Percentiles rank a stretch among this genome's conserved stretches.
Evolutionary conservation across 306 rosid species (phyloP).

Genomic region (Phaseolus lunatus): DNA sequence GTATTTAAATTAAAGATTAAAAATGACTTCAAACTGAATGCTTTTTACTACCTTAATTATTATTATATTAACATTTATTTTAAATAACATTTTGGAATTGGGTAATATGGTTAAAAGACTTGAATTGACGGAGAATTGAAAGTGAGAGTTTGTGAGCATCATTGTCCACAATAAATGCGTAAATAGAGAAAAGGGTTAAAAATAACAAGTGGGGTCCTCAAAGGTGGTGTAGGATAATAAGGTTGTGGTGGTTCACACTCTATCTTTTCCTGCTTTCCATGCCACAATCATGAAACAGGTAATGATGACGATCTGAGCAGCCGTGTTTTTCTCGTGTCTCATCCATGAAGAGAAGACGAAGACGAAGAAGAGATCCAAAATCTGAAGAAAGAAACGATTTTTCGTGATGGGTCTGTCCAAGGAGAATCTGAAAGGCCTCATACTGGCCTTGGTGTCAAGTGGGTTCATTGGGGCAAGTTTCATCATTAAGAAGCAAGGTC

Average conservation of each 20-base stretch:
- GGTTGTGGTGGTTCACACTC: slow-evolving; percentile 32
- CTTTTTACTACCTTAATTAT: neutral
- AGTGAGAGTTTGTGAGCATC: neutral
- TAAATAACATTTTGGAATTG: neutral
- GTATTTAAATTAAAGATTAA: neutral
- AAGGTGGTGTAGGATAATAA: neutral
- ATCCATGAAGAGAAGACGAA: slow-evolving; percentile 59
- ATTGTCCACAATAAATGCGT: neutral
- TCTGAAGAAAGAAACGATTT: slow-evolving; percentile 38
- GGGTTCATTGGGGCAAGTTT: slow-evolving; percentile 87
- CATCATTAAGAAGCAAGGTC: slow-evolving; percentile 87
- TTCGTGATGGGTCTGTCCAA: slow-evolving; percentile 56
- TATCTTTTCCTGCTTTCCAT: slow-evolving; percentile 34
- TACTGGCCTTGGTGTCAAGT: slow-evolving; percentile 80
- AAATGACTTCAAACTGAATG: neutral
- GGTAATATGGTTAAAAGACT: neutral
- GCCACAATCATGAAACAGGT: slow-evolving; percentile 34
- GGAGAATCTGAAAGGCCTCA: slow-evolving; percentile 72
- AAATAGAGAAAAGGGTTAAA: neutral
- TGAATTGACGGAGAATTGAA: neutral
- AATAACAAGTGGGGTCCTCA: slow-evolving; percentile 29
- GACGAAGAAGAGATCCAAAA: slow-evolving; percentile 34
- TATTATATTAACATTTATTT: too few species aligned
- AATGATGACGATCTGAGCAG: slow-evolving; percentile 53
- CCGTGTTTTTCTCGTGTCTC: slow-evolving; percentile 44